A percentile compares a stretch with the other conserved stretches of the same genome.
Conservation (phyloP, 2,329 filamentous ascomycete genomes). For the Pseudogymnoascus sp. region DNA sequence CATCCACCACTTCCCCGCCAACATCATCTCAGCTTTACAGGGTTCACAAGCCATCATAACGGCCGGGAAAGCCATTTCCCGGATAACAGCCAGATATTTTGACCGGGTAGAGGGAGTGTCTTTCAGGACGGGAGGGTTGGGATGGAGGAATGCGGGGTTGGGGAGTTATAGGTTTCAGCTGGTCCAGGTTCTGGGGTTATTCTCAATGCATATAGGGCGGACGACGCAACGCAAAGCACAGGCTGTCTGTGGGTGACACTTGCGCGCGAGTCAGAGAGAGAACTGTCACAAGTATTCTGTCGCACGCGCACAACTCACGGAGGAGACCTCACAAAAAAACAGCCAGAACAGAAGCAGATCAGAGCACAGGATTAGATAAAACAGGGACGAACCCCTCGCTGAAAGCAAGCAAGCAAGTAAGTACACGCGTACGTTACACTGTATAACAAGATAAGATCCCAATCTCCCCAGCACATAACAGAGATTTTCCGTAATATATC, state of each 20-base stretch:
- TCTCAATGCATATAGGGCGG: neutral
- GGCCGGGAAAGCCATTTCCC: neutral
- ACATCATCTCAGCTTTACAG: neutral
- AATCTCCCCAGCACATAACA: neutral
- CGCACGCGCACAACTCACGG: neutral
- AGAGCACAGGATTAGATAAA: constrained; percentile 1
- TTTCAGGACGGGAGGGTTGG: neutral
- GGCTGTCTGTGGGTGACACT: neutral
- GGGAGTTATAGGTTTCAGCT: neutral
- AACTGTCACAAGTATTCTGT: neutral
- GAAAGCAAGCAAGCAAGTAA: neutral
- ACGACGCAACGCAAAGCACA: neutral
- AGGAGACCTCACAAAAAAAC: neutral
- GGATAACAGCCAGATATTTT: neutral
- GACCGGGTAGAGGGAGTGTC: neutral
- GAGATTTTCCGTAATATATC: neutral
- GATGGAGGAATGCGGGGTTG: neutral
- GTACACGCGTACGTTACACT: neutral
- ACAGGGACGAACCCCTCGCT: neutral
- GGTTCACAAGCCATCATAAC: neutral
- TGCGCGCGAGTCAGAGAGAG: neutral
- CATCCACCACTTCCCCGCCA: neutral
- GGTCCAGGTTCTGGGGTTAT: neutral
- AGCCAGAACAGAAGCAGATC: neutral
- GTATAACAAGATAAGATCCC: neutral